Evolutionary conservation across 2,329 filamentous ascomycete species (phyloP), one percentile per base, ranked within the genome.

Genomic region (Pleomassaria siparia): DNA sequence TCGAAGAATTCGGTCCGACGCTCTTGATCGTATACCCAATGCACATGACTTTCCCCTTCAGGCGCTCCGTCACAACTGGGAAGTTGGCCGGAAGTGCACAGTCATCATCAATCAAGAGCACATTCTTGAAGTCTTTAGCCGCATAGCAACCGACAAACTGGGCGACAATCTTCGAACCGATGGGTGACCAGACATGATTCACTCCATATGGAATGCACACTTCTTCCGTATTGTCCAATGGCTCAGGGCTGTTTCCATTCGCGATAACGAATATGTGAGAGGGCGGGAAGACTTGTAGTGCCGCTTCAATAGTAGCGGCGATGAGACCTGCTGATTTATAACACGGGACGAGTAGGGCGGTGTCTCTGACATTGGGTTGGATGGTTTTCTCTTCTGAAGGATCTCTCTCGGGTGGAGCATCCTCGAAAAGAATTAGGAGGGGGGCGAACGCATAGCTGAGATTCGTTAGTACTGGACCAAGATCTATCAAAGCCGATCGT

Each of bases 1-100:
- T 67, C 10, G 63, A 60, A 0, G 61, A 62, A 11, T 69, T 55
- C 0, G 71, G 61, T 2, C 72, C 73, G n/a, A 72, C 69, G 3
- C 63, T 70, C 50, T 77, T 77, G 52, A 79, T 78, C 1, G 76
- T 77, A 55, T 79, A 79, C 0, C 76, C 76, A 30, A 79, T 70
- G 44, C 74, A 77, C 43, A 71, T 70, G 22, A 76, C 66, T 10
- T 60, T 62, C 1, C 64, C 71, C n/a, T 60, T 67, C 4, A 78
- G 64, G 8, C 75, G 67, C 15, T 76, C 69, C 2, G 69, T 73
- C 18, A 76, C 74, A 4, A 79, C 67, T 3, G 75, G 76, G 41
- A 79, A 77, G 47, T 76, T 74, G 0, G 73, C 59, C 1, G 76
- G 76, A 3, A 79, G 64, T 1, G 73, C 67, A 36, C 75, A 77